These are phyloP conservation scores for Globisporangium okanoganense DNA, from an alignment of 352 stramenopile genomes.

Conservation along the genomic window DNA sequence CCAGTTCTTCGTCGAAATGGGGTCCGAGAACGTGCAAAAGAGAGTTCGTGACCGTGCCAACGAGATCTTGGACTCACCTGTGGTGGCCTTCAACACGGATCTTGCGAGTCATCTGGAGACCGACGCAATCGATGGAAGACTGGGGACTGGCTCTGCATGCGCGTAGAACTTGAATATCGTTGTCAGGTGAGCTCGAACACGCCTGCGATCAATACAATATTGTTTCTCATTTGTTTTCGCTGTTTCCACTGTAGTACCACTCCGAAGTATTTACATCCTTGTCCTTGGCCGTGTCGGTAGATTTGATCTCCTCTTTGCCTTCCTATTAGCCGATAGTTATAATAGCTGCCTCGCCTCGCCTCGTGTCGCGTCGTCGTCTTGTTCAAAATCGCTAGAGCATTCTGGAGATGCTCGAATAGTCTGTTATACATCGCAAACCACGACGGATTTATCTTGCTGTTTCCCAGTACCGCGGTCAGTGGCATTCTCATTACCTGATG, in stretches of 20 bases:
- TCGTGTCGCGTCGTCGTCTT: slow-evolving; percentile 1
- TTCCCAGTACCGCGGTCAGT: slow-evolving; percentile 11
- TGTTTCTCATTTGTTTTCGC: slow-evolving; percentile 12
- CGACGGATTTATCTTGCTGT: slow-evolving; percentile 19
- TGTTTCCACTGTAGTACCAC: slow-evolving; percentile 39
- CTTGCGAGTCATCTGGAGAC: neutral
- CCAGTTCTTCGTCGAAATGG: slow-evolving; percentile 13
- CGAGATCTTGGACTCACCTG: neutral
- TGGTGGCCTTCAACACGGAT: too few relatives aligned
- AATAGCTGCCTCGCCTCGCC: slow-evolving; percentile 13
- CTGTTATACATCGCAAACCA: slow-evolving; percentile 22
- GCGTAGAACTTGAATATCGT: slow-evolving; percentile 1
- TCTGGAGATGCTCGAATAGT: slow-evolving; percentile 11
- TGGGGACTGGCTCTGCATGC: neutral
- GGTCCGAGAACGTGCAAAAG: neutral
- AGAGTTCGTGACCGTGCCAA: neutral
- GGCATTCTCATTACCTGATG: slow-evolving; percentile 15
- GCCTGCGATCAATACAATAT: slow-evolving; percentile 12
- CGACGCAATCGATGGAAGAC: neutral
- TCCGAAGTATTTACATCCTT: slow-evolving; percentile 45
- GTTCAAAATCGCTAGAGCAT: slow-evolving; percentile 15
- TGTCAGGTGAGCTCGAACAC: neutral
- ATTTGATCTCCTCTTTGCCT: slow-evolving; percentile 4
- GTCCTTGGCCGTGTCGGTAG: slow-evolving; percentile 4
- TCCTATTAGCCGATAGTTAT: slow-evolving; percentile 20